A percentile compares a stretch with the other conserved stretches of the same genome.
Conservation (phyloP, 805 yeast species). For the Candida hungchunana region DNA sequence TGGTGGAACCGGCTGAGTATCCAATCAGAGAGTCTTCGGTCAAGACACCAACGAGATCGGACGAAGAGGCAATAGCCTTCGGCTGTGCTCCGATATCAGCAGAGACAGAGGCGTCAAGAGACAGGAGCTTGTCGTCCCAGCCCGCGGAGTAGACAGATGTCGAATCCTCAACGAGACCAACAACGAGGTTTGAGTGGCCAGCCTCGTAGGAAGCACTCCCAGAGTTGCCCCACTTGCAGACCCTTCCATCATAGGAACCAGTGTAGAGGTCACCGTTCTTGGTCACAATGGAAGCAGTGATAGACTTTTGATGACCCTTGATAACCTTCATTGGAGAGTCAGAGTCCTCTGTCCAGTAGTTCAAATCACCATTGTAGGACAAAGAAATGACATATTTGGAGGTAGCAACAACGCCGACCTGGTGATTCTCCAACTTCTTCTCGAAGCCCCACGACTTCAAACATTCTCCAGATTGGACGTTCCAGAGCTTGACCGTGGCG, state of each 20-base stretch:
- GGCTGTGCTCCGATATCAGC: slow-evolving; percentile 46
- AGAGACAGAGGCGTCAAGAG: slow-evolving; percentile 28
- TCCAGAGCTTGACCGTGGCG: slow-evolving; percentile 65
- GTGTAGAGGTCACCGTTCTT: slow-evolving; percentile 35
- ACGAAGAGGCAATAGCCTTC: slow-evolving; percentile 36
- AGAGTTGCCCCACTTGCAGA: slow-evolving; percentile 53
- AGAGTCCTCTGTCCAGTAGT: slow-evolving; percentile 45
- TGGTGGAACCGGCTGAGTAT: slow-evolving; percentile 31
- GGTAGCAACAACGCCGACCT: slow-evolving; percentile 76
- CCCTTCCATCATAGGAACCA: slow-evolving; percentile 81
- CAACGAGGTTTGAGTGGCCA: slow-evolving; percentile 64
- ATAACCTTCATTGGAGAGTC: slow-evolving; percentile 34
- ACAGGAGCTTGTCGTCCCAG: slow-evolving; percentile 81
- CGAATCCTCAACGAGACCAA: slow-evolving; percentile 37
- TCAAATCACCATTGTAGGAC: slow-evolving; percentile 67
- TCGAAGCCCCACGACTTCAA: slow-evolving; percentile 49
- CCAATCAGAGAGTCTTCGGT: slow-evolving; percentile 33
- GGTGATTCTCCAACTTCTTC: slow-evolving; percentile 55
- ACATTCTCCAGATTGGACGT: slow-evolving; percentile 39
- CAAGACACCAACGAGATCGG: slow-evolving; percentile 35
- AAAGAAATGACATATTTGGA: slow-evolving; percentile 57
- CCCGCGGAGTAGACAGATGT: slow-evolving; percentile 52
- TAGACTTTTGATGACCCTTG: slow-evolving; percentile 77
- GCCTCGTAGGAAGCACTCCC: slow-evolving; percentile 36
- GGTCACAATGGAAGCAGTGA: slow-evolving; percentile 52